These are phyloP conservation scores for Fragilariopsis cylindrus DNA, from an alignment of 108 stramenopile genomes.

Conservation along the genomic window DNA sequence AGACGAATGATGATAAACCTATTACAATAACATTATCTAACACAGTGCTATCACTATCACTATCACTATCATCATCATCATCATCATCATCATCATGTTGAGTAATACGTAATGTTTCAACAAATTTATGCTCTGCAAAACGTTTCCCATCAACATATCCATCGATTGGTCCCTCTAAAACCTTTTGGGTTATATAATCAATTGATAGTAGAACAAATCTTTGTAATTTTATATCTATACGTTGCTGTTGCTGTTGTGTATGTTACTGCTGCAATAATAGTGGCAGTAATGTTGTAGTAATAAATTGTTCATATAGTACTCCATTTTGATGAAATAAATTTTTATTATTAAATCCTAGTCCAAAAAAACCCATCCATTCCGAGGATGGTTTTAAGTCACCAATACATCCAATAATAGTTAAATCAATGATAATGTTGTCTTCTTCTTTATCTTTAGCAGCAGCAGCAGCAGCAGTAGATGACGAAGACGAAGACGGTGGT, in stretches of 20 bases:
- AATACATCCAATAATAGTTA: slow-evolving; percentile 22
- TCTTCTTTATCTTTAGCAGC: neutral
- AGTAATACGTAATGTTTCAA: neutral
- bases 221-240: neutral
- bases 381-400: slow-evolving; percentile 19
- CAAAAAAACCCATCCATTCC: slow-evolving; percentile 16
- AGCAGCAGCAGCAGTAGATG: no score
- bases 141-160: slow-evolving; percentile 29
- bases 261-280: neutral
- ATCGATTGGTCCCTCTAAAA: slow-evolving; percentile 22
- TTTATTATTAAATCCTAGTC: slow-evolving; percentile 23
- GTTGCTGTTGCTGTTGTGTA: neutral
- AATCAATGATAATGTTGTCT: neutral
- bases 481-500: no score
- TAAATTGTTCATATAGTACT: slow-evolving; percentile 7
- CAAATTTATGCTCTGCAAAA: slow-evolving; percentile 8
- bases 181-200: slow-evolving; percentile 12
- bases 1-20: slow-evolving; percentile 16
- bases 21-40: slow-evolving; percentile 13
- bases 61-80: no score
- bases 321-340: slow-evolving; percentile 15
- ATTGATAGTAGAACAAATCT: slow-evolving; percentile 27
- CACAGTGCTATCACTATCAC: neutral
- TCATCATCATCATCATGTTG: no score
- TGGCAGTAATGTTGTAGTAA: neutral